A percentile compares a stretch with the other conserved stretches of the same genome.
Conservation (phyloP, 768 basidiomycete genomes). For the Phaffia australis region DNA sequence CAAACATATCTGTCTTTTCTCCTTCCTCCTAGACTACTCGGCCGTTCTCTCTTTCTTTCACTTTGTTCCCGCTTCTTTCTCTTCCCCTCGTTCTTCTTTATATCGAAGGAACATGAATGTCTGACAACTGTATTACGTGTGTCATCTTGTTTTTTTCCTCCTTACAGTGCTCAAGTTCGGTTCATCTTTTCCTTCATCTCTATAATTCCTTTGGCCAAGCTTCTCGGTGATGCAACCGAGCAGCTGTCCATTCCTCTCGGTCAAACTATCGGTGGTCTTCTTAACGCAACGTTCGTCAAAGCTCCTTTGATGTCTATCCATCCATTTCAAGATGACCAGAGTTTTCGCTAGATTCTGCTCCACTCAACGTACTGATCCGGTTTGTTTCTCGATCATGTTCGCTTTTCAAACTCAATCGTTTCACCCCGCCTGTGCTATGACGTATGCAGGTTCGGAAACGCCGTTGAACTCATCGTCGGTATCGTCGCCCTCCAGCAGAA, state of each 20-base stretch:
- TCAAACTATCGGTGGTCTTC: conserved; percentile 70
- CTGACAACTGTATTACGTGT: conserved; percentile 31
- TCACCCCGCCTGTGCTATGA: no score
- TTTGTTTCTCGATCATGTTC: conserved; percentile 15
- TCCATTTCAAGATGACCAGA: conserved; percentile 24
- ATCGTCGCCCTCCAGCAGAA: conserved; percentile 71
- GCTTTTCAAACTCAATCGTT: conserved; percentile 32
- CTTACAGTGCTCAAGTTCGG: not conserved
- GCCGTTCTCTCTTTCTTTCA: conserved; percentile 50
- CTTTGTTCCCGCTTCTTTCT: not conserved
- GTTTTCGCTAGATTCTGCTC: conserved; percentile 29
- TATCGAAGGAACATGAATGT: conserved; percentile 3
- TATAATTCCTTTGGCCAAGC: conserved; percentile 76
- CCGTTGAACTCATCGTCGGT: conserved; percentile 59
- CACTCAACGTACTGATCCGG: not conserved
- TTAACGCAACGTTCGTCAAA: conserved; percentile 52
- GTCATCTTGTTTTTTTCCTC: conserved; percentile 33
- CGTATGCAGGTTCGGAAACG: not conserved
- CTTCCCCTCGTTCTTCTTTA: not conserved
- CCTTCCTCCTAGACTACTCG: conserved; percentile 55
- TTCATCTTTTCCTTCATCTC: conserved; percentile 64
- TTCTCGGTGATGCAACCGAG: conserved; percentile 43
- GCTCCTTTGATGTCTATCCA: not conserved
- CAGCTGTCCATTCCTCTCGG: conserved; percentile 51
- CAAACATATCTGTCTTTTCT: conserved; percentile 12